phyloP scores from a whole-genome alignment of 2,329 filamentous ascomycete genomes.

The Ophiocordyceps camponoti-leonardi region DNA sequence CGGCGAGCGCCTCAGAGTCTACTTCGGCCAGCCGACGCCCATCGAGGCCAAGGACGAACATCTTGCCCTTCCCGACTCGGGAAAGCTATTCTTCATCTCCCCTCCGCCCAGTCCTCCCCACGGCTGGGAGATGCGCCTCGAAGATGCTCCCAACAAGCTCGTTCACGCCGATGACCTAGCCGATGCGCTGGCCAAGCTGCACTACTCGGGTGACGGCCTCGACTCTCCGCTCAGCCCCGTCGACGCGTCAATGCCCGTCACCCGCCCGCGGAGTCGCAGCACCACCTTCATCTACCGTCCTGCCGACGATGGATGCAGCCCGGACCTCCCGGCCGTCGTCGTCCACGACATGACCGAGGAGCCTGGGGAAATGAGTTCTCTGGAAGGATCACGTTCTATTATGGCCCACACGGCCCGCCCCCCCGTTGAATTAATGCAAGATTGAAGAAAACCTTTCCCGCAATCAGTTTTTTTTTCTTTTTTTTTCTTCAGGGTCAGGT shows the following conservation, averaged over 20 bases:
- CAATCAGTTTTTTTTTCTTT: too few species aligned
- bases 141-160: constrained; percentile 53
- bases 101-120: constrained; percentile 51
- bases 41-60: constrained; percentile 37
- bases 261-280: constrained; percentile 35
- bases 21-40: constrained; percentile 48
- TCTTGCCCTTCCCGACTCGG: constrained; percentile 48
- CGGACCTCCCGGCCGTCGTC: constrained; percentile 44
- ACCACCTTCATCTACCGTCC: constrained; percentile 51
- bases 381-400: constrained; percentile 27
- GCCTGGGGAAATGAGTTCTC: constrained; percentile 24
- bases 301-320: constrained; percentile 33
- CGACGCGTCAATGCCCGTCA: constrained; percentile 10
- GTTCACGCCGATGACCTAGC: constrained; percentile 54
- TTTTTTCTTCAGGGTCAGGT: not conserved
- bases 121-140: constrained; percentile 50
- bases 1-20: constrained; percentile 51
- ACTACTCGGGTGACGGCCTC: constrained; percentile 21
- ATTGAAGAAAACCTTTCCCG: not conserved
- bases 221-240: constrained; percentile 14
- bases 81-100: constrained; percentile 58
- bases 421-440: constrained; percentile 46
- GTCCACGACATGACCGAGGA: constrained; percentile 51
- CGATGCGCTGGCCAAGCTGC: constrained; percentile 45
- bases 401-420: constrained; percentile 44